Conservation (phyloP, 495 filamentous ascomycete genomes). For the Aspergillus panamensis region DNA sequence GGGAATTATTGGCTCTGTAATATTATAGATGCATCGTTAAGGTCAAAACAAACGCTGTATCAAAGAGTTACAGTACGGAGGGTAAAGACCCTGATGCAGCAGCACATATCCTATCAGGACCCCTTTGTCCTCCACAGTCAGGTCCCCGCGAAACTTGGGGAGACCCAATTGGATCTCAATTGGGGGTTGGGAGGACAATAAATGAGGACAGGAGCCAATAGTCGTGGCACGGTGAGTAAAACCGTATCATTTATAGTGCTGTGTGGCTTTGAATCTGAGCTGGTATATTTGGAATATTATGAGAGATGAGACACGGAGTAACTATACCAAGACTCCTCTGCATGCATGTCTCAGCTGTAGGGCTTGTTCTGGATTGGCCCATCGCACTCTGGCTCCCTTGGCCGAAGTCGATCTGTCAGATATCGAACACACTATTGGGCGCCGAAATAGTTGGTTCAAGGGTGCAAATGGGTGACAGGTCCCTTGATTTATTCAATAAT, state of each 20-base stretch:
- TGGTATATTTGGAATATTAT: background rate
- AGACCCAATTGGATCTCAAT: background rate
- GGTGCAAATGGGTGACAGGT: constrained; percentile 1
- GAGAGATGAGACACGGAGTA: too few species aligned
- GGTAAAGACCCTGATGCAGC: too few species aligned
- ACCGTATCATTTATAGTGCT: background rate
- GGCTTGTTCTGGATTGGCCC: constrained; percentile 1
- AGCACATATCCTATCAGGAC: too few species aligned
- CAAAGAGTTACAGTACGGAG: too few species aligned
- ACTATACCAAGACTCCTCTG: background rate
- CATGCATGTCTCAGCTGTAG: background rate
- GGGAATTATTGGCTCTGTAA: too few species aligned
- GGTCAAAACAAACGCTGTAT: too few species aligned
- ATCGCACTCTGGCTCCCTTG: background rate
- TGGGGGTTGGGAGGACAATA: background rate
- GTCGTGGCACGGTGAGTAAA: background rate
- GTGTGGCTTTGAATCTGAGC: background rate
- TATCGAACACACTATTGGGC: constrained; percentile 4
- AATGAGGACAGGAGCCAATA: background rate
- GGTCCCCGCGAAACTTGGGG: too few species aligned
- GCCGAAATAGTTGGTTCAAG: background rate
- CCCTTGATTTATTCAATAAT: constrained; percentile 13
- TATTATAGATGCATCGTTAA: too few species aligned
- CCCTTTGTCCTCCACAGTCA: too few species aligned
- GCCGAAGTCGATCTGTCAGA: constrained; percentile 12